Evolutionary conservation across 345 rosid genomes (phyloP), one percentile per base, ranked within the genome.

Genomic region (Syzygium jambos): DNA sequence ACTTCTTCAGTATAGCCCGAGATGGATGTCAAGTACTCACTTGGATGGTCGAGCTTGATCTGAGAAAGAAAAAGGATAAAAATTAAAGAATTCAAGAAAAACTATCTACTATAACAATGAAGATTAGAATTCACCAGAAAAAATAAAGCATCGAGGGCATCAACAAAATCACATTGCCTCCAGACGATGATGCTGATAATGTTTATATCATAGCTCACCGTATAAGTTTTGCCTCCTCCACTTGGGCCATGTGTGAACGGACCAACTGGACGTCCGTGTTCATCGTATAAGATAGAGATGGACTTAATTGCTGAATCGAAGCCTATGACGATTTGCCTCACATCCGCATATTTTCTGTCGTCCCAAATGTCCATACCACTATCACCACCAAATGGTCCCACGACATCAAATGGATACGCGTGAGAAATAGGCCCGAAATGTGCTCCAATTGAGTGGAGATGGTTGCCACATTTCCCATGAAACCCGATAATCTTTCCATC

Each of bases 391-490:
- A 78, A 65, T 9, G 68, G 52, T 54, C 51, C 51, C 46, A 55
- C 43, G 51, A 22, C 29, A 52, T 53, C 30, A 56, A 41, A 54
- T 13, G 88, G 88, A 55, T 86, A 78, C 7, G 22, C 38, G 5
- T 15, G 88, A 55, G 85, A 80, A 54, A 22, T 19, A 8, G 88
- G 85, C 29, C 85, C 85, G 56, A 78, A 52, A 78, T 78, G n/a
- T 16, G 88, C 88, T 41, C 85, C 88, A 30, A 80, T 80, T 17
- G 88, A 57, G 29, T 56, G n/a, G n/a, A 87, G 57, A 56, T 30
- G 34, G 59, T 15, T 11, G 22, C 85, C 52, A 78, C 29, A 52
- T 23, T 63, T 53, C 7, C 85, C 85, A 17, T 43, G 21, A 46
- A 80, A 49, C 29, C 86, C 88, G 23, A 82, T 41, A 0, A 87